Evolutionary conservation across 2,329 filamentous ascomycete species (phyloP).

Genomic region (Fonsecaea pugnacius): DNA sequence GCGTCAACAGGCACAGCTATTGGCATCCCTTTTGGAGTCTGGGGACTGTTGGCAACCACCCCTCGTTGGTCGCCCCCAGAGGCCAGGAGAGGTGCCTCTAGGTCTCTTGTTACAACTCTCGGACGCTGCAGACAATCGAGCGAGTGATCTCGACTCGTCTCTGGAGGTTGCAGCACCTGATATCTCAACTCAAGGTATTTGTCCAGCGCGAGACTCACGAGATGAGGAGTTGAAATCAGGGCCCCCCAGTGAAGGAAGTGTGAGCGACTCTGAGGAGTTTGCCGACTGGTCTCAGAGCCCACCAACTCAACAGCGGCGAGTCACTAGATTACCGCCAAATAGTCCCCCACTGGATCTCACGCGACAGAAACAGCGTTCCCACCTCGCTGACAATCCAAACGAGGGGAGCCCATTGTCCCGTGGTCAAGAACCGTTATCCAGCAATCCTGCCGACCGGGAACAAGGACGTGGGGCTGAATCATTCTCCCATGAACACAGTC

Average conservation of each 20-base stretch:
- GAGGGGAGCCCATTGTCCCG: neutral
- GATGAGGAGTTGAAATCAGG: neutral
- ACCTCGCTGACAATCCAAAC: neutral
- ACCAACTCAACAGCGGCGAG: slow-evolving; percentile 1
- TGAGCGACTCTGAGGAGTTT: slow-evolving; percentile 7
- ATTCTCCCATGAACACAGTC: neutral
- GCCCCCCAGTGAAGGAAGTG: slow-evolving; percentile 5
- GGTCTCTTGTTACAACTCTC: slow-evolving; percentile 20
- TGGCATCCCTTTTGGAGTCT: slow-evolving; percentile 24
- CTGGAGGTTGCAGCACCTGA: neutral
- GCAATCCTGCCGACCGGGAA: neutral
- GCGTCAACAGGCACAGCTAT: slow-evolving; percentile 25
- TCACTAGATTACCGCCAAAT: slow-evolving; percentile 8
- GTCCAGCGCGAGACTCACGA: neutral
- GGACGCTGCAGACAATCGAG: slow-evolving; percentile 20
- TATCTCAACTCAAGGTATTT: too few relatives aligned
- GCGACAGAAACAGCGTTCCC: neutral
- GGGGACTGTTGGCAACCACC: slow-evolving; percentile 38
- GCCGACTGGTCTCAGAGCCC: slow-evolving; percentile 8
- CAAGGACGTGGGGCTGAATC: neutral
- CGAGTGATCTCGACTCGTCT: neutral
- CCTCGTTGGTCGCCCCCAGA: slow-evolving; percentile 27
- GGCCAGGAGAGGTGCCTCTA: slow-evolving; percentile 30
- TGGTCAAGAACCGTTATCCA: neutral
- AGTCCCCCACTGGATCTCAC: slow-evolving; percentile 16